Conservation (phyloP, 306 rosid species). For the Crotalaria pallida region DNA sequence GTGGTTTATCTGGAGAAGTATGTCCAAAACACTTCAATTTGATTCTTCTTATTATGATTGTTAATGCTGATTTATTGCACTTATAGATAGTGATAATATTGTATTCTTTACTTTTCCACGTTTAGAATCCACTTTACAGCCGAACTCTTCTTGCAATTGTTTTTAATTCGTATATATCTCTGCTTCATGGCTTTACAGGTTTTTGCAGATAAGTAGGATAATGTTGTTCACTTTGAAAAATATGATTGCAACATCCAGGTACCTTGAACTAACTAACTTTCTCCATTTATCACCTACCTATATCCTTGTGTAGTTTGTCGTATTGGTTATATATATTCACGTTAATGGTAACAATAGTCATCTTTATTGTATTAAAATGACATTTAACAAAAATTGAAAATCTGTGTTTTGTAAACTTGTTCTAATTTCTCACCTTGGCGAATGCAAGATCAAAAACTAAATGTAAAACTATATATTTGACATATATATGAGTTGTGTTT, state of each 20-base stretch:
- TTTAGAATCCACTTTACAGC: neutral
- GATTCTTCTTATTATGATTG: neutral
- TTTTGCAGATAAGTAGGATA: slow-evolving; percentile 88
- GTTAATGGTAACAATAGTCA: slow-evolving; percentile 14
- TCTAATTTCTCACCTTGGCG: neutral
- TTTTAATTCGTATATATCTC: slow-evolving; percentile 12
- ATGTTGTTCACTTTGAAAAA: slow-evolving; percentile 97
- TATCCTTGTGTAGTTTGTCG: neutral
- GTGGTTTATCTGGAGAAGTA: slow-evolving; percentile 98
- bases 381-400: neutral
- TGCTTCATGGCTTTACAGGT: slow-evolving; percentile 50
- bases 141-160: neutral
- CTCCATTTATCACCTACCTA: slow-evolving; percentile 1
- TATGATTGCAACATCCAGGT: slow-evolving; percentile 99
- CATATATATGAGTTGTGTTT: neutral
- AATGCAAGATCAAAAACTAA: neutral
- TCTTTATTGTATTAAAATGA: slow-evolving; percentile 8
- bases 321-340: neutral
- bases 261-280: slow-evolving; percentile 15
- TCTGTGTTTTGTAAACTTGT: neutral
- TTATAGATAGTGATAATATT: neutral
- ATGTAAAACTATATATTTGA: neutral
- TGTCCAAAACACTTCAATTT: slow-evolving; percentile 36
- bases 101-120: neutral
- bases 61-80: neutral